Percentiles rank a stretch among this genome's conserved stretches.
These are phyloP conservation scores for Podospora sp. DNA, from an alignment of 495 filamentous ascomycete genomes.

Conservation along the genomic window DNA sequence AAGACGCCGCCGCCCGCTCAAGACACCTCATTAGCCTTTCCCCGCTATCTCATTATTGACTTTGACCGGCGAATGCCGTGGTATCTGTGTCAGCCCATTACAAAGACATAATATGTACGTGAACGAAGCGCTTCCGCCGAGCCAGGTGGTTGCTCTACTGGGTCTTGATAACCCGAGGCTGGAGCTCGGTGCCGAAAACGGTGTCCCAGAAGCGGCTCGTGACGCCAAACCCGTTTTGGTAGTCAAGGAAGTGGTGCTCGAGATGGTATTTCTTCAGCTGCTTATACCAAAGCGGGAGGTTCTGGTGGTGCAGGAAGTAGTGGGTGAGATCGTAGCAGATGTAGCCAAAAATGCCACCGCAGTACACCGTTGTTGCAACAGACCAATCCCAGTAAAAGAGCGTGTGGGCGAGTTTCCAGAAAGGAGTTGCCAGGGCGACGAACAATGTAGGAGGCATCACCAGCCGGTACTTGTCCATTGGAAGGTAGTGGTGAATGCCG, in stretches of 20 bases:
- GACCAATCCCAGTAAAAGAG: slow-evolving; percentile 87
- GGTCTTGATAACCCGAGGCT: slow-evolving; percentile 54
- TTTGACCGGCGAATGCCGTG: not conserved
- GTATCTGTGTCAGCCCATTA: not conserved
- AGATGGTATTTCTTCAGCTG: slow-evolving; percentile 96
- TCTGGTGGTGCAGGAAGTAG: slow-evolving; percentile 98
- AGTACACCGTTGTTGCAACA: slow-evolving; percentile 73
- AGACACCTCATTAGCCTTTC: not conserved
- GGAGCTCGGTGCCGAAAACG: slow-evolving; percentile 86
- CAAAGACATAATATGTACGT: slow-evolving; percentile 8
- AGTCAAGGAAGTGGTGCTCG: slow-evolving; percentile 95
- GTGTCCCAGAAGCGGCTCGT: slow-evolving; percentile 97
- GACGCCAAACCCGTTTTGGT: slow-evolving; percentile 96
- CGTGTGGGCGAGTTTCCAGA: slow-evolving; percentile 88
- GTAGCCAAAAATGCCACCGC: slow-evolving; percentile 93
- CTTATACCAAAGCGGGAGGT: slow-evolving; percentile 83
- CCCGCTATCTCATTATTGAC: not conserved
- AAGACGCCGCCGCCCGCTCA: not conserved
- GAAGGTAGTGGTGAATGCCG: slow-evolving; percentile 96
- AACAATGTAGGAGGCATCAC: slow-evolving; percentile 98
- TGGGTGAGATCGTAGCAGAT: slow-evolving; percentile 96
- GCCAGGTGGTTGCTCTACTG: slow-evolving; percentile 43
- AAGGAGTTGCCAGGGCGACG: slow-evolving; percentile 78
- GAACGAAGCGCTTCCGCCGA: not conserved
- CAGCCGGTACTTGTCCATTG: slow-evolving; percentile 95